Conservation (phyloP, 208 protist genomes). For the Wallacemonas collosoma region DNA sequence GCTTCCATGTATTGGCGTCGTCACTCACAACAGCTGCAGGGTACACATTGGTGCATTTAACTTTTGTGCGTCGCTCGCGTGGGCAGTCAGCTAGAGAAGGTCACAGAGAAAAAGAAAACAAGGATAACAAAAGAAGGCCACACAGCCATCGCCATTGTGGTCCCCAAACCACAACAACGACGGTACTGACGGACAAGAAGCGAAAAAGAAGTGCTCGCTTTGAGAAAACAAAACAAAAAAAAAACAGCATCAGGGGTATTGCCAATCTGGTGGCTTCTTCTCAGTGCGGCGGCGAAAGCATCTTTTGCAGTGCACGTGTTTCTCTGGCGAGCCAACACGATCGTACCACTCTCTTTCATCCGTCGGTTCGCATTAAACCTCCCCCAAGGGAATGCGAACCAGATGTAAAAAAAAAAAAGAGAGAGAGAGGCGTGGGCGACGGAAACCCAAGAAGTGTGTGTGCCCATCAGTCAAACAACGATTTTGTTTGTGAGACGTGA, state of each 20-base stretch:
- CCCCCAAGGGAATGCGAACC: not conserved
- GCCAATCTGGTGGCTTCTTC: not conserved
- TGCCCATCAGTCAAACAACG: not conserved
- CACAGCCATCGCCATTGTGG: not conserved
- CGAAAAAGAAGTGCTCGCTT: not conserved
- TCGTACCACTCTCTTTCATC: not conserved
- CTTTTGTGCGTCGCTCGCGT: not conserved
- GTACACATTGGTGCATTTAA: not conserved
- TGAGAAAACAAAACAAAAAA: slow-evolving; percentile 1
- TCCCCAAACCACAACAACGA: slow-evolving; percentile 2
- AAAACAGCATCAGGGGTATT: not conserved
- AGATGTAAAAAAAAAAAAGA: slow-evolving; percentile 8
- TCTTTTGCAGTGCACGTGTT: not conserved
- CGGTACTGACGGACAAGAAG: not conserved
- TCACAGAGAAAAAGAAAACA: not conserved
- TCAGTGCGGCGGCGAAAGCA: not conserved
- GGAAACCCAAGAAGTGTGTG: not conserved
- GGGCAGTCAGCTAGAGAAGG: not conserved
- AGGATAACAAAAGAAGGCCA: not conserved
- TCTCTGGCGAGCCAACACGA: too few species aligned
- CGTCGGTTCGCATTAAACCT: not conserved
- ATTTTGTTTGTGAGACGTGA: not conserved
- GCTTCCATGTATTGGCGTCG: not conserved
- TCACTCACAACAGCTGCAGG: not conserved
- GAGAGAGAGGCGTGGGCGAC: not conserved